Evolutionary conservation across 495 filamentous ascomycete species (phyloP).

Genomic region (Parachaetomium inaequale): DNA sequence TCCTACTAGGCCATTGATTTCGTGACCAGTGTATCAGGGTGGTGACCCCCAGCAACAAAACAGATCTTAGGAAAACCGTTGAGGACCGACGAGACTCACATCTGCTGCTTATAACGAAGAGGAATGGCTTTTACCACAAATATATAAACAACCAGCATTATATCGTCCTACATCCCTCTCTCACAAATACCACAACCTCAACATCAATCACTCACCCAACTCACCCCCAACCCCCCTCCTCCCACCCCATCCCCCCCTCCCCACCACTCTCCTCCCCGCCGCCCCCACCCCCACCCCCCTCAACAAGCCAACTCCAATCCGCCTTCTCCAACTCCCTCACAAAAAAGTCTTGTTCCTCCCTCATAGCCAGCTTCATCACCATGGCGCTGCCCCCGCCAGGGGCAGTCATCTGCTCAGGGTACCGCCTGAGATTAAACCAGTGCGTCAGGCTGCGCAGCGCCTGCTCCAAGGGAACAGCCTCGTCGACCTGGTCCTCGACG

Average conservation of each 20-base stretch:
- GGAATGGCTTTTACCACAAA: no score
- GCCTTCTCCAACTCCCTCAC: slow-evolving; percentile 75
- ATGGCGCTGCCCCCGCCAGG: slow-evolving; percentile 46
- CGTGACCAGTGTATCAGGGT: background rate
- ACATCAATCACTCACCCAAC: background rate
- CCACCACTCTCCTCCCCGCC: no score
- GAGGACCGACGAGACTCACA: no score
- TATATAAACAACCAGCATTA: no score
- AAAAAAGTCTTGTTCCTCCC: slow-evolving; percentile 88
- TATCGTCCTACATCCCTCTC: background rate
- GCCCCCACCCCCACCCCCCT: background rate
- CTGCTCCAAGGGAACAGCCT: slow-evolving; percentile 85
- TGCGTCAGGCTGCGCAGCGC: slow-evolving; percentile 80
- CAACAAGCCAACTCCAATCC: slow-evolving; percentile 11
- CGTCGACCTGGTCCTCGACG: slow-evolving; percentile 88
- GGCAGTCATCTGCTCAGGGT: slow-evolving; percentile 78
- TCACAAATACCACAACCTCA: background rate
- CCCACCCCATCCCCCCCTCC: background rate
- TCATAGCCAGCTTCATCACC: slow-evolving; percentile 52
- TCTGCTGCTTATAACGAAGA: no score
- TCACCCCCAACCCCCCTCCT: slow-evolving; percentile 2
- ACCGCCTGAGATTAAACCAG: slow-evolving; percentile 84
- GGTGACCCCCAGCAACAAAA: no score
- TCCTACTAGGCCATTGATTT: background rate
- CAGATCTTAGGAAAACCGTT: no score